phyloP scores from a whole-genome alignment of 2,329 filamentous ascomycete species.

The Claviceps paspali region DNA sequence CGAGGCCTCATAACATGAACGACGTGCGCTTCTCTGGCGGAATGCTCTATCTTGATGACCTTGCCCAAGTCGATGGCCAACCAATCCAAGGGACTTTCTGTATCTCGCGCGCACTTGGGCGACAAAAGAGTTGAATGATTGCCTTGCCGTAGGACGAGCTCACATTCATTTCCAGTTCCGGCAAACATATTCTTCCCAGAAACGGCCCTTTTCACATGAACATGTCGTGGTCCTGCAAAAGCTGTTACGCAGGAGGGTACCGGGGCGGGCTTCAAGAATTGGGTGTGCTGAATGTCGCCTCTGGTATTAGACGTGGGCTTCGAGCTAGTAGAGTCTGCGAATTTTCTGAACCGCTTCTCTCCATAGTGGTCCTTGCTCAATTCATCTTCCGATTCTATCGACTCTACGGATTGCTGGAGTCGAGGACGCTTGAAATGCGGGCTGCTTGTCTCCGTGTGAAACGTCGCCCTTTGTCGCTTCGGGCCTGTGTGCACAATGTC shows the following conservation, averaged over 20 bases:
- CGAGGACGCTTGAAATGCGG: constrained; percentile 9
- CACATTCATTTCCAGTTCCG: not conserved
- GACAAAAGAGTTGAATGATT: not conserved
- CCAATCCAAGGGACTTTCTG: constrained; percentile 2
- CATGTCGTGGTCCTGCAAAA: not conserved
- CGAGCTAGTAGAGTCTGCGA: constrained; percentile 1
- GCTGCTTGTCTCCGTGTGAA: constrained; percentile 1
- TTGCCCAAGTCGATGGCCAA: constrained; percentile 4
- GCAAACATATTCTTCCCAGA: constrained; percentile 9
- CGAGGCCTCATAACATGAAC: constrained; percentile 12
- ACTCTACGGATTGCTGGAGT: constrained; percentile 3
- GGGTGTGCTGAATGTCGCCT: constrained; percentile 15
- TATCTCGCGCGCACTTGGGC: not conserved
- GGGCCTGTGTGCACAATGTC: constrained; percentile 7
- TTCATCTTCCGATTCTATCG: constrained; percentile 17
- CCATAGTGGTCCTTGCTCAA: constrained; percentile 8
- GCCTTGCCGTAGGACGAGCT: constrained; percentile 4
- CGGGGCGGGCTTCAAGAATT: constrained; percentile 5
- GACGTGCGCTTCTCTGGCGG: constrained; percentile 7
- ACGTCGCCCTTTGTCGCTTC: constrained; percentile 5
- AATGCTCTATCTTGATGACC: constrained; percentile 6
- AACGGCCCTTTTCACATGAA: constrained; percentile 11
- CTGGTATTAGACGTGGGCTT: constrained; percentile 6
- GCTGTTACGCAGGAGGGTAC: not conserved
- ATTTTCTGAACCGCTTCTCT: constrained; percentile 8